phyloP scores from a whole-genome alignment of 73 alveolate genomes.

The Paramecium bursaria region DNA sequence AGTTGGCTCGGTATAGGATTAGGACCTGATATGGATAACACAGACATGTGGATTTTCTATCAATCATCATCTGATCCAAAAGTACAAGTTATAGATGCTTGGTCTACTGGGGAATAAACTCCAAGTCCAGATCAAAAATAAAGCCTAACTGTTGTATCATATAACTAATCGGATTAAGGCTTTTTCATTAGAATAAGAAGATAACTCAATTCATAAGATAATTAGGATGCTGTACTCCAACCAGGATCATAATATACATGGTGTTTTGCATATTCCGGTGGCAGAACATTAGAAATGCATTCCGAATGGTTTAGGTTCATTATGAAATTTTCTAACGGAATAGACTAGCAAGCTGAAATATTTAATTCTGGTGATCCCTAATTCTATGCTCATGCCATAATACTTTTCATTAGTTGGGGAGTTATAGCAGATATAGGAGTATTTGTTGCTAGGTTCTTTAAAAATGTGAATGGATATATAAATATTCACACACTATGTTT shows the following conservation, averaged over 20 bases:
- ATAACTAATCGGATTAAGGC: too few relatives aligned
- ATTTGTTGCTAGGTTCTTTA: constrained; percentile 57
- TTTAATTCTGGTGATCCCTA: background rate
- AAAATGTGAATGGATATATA: constrained; percentile 29
- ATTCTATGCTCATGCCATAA: constrained; percentile 41
- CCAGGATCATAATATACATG: background rate
- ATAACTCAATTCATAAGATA: background rate
- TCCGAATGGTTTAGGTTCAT: background rate
- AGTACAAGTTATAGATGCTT: constrained; percentile 1
- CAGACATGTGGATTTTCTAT: constrained; percentile 25
- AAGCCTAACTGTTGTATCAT: too few relatives aligned
- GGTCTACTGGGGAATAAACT: background rate
- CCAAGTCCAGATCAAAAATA: background rate
- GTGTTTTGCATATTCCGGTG: constrained; percentile 8
- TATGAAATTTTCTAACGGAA: background rate
- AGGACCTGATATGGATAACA: constrained; percentile 2
- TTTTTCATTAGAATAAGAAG: background rate
- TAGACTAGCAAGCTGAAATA: background rate
- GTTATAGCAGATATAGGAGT: constrained; percentile 65
- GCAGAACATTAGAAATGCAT: background rate
- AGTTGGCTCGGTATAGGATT: constrained; percentile 69
- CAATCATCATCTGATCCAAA: too few relatives aligned
- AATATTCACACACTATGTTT: constrained; percentile 52
- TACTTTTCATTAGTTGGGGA: constrained; percentile 65
- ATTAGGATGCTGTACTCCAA: background rate